Evolutionary conservation across 768 basidiomycete species (phyloP).

Genomic region (Leccinellum luteum): DNA sequence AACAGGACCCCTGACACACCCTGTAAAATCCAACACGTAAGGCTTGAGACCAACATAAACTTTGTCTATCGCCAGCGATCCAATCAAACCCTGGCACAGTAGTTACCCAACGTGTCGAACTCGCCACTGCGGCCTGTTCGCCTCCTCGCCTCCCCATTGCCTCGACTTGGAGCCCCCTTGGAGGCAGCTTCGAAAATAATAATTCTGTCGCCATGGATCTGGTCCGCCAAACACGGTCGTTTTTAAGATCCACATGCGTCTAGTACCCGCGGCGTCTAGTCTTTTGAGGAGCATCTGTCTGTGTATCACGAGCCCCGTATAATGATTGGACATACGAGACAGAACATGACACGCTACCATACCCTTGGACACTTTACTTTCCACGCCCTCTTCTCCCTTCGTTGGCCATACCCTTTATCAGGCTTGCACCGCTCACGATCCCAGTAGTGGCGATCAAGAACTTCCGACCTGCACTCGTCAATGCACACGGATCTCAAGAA

Average conservation of each 20-base stretch:
- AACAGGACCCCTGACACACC: slow-evolving; percentile 31
- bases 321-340: not conserved
- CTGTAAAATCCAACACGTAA: slow-evolving; percentile 19
- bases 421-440: slow-evolving; percentile 75
- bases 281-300: no score
- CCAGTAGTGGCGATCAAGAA: slow-evolving; percentile 92
- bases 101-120: slow-evolving; percentile 3
- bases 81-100: not conserved
- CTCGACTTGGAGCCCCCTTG: not conserved
- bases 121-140: not conserved
- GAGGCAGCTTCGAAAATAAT: not conserved
- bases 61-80: not conserved
- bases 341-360: slow-evolving; percentile 10
- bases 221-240: slow-evolving; percentile 34
- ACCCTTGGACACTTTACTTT: slow-evolving; percentile 41
- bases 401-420: slow-evolving; percentile 67
- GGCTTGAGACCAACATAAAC: not conserved
- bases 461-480: slow-evolving; percentile 59
- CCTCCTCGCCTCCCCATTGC: not conserved
- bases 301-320: not conserved
- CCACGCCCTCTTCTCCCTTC: slow-evolving; percentile 25
- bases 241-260: not conserved
- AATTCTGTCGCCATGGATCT: slow-evolving; percentile 2
- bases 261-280: not conserved
- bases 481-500: not conserved